These are phyloP conservation scores for Aegilops longissima DNA, from an alignment of 176 grass and related monocot genomes.

Conservation along the genomic window DNA sequence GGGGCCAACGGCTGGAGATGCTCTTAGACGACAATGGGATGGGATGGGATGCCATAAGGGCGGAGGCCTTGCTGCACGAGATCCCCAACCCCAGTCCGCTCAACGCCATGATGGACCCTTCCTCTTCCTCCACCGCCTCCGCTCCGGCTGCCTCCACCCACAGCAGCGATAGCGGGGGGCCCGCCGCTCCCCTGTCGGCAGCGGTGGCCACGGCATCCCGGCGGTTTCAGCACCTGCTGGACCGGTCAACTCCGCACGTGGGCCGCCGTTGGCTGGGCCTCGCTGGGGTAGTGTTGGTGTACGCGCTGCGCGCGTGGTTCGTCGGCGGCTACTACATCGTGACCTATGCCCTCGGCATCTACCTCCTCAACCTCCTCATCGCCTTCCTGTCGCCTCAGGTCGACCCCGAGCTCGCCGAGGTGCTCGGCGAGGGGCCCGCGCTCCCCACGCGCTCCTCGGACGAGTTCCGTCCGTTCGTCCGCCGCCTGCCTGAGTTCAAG, in stretches of 20 bases:
- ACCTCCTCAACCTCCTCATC: conserved; percentile 70
- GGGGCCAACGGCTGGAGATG: no score
- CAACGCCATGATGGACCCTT: conserved; percentile 37
- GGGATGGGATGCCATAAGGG: no score
- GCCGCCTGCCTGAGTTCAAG: conserved; percentile 89
- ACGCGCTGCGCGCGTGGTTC: conserved; percentile 71
- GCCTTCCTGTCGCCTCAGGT: conserved; percentile 83
- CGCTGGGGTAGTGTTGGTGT: conserved; percentile 34
- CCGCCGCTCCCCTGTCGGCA: neutral
- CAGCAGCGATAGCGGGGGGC: neutral
- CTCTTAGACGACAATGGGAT: no score
- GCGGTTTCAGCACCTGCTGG: conserved; percentile 77
- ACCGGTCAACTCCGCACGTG: conserved; percentile 67
- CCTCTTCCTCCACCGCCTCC: neutral
- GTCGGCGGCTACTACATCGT: conserved; percentile 73
- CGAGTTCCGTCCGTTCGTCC: conserved; percentile 79
- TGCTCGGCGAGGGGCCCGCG: conserved; percentile 41
- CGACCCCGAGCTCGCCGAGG: conserved; percentile 63
- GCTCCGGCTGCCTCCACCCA: neutral
- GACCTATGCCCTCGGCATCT: conserved; percentile 81
- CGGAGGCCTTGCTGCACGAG: neutral
- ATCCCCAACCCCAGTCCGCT: neutral
- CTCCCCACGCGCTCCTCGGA: conserved; percentile 66
- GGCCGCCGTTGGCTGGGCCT: conserved; percentile 61
- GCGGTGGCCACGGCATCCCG: conserved; percentile 28